A percentile compares a stretch with the other conserved stretches of the same genome.
phyloP scores from a whole-genome alignment of 352 stramenopile species.

The Thraustochytrium striatum region DNA sequence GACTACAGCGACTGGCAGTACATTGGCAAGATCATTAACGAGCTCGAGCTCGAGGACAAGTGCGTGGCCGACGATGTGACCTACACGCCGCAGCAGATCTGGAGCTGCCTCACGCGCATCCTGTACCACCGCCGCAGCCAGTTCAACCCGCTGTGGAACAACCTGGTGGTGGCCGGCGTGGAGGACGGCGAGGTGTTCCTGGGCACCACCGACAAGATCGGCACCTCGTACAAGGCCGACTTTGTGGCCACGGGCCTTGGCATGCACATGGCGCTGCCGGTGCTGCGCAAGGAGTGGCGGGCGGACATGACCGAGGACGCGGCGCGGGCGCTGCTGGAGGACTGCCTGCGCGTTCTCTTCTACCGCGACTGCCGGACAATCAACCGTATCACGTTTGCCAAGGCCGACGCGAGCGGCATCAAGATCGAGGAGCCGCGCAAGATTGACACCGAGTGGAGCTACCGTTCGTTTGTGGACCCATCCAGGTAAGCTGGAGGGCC shows the following conservation, averaged over 20 bases:
- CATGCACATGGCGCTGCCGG: conserved; percentile 89
- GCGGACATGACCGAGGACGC: conserved; percentile 87
- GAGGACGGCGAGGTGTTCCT: conserved; percentile 85
- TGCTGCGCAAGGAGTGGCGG: conserved; percentile 90
- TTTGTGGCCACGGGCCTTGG: conserved; percentile 95
- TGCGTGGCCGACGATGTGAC: conserved; percentile 91
- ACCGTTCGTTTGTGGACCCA: conserved; percentile 73
- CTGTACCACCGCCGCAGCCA: conserved; percentile 98
- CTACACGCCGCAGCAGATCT: conserved; percentile 85
- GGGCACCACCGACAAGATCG: conserved; percentile 93
- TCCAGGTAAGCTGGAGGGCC: too few relatives aligned
- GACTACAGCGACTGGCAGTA: conserved; percentile 97
- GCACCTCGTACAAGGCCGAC: conserved; percentile 92
- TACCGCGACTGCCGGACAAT: conserved; percentile 97
- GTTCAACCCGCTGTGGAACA: conserved; percentile 98
- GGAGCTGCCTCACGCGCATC: conserved; percentile 93
- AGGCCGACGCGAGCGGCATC: conserved; percentile 78
- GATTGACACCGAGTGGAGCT: conserved; percentile 91
- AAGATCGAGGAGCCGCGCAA: conserved; percentile 88
- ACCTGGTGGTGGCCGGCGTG: conserved; percentile 89
- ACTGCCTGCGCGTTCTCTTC: conserved; percentile 95
- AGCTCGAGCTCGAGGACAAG: conserved; percentile 79
- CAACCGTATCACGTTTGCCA: conserved; percentile 95
- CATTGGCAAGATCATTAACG: conserved; percentile 87
- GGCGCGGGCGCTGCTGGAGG: conserved; percentile 85